These are phyloP conservation scores for Halophytophthora batemanensis DNA, from an alignment of 352 stramenopile genomes.

Conservation along the genomic window DNA sequence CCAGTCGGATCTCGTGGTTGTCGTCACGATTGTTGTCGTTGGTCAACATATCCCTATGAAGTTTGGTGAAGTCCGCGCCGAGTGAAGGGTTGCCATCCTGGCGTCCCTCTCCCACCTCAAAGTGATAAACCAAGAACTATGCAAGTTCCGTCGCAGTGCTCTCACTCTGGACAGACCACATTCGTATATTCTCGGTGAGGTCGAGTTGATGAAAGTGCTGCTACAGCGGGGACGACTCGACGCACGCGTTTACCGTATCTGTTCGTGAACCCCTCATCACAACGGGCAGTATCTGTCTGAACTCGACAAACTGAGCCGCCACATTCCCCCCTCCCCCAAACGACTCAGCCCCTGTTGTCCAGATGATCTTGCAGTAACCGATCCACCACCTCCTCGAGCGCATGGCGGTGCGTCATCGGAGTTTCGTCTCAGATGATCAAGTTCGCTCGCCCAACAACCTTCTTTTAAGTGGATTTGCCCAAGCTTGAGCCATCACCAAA, in stretches of 20 bases:
- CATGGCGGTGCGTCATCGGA: conserved; percentile 2
- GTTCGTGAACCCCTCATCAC: background rate
- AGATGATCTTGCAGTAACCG: conserved; percentile 10
- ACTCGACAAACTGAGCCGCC: conserved; percentile 18
- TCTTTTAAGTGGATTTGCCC: no score
- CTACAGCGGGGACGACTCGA: conserved; percentile 2
- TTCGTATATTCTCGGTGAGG: background rate
- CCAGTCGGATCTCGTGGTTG: background rate
- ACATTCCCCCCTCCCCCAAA: conserved; percentile 29
- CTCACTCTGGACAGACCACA: background rate
- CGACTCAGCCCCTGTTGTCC: conserved; percentile 2
- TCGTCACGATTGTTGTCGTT: background rate
- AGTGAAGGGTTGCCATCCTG: background rate
- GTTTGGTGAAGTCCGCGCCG: conserved; percentile 8
- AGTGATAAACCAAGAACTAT: background rate
- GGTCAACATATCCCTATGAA: conserved; percentile 10
- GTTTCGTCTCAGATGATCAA: conserved; percentile 7
- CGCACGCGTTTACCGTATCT: conserved; percentile 7
- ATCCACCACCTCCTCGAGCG: conserved; percentile 22
- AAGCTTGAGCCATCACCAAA: no score
- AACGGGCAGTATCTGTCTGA: conserved; percentile 18
- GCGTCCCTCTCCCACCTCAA: conserved; percentile 3
- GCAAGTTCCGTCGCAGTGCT: background rate
- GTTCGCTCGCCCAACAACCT: conserved; percentile 1
- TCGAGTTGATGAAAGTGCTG: background rate